Percentiles rank a stretch among this genome's conserved stretches.
Conservation (phyloP, 768 basidiomycete species). For the Leccinum sublutescens region DNA sequence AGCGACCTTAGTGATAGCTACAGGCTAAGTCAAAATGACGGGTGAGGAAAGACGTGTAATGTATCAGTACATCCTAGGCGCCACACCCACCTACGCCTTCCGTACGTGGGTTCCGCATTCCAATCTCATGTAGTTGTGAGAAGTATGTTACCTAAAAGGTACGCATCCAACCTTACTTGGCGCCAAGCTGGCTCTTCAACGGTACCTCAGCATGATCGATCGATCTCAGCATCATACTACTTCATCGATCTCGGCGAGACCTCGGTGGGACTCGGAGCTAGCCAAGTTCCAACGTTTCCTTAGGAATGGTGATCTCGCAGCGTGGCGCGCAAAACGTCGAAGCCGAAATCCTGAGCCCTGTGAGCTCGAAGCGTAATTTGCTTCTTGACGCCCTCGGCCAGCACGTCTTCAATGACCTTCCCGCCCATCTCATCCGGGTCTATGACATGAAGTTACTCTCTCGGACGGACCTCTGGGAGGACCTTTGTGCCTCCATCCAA, state of each 20-base stretch:
- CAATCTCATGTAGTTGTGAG: no score
- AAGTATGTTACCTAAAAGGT: no score
- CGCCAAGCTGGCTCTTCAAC: no score
- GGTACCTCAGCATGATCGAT: not conserved
- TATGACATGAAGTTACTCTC: conserved; percentile 12
- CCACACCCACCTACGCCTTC: no score
- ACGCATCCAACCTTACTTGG: no score
- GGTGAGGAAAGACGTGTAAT: not conserved
- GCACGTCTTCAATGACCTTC: conserved; percentile 16
- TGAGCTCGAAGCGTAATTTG: conserved; percentile 3
- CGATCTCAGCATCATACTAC: not conserved
- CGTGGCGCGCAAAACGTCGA: not conserved
- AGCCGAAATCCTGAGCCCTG: not conserved
- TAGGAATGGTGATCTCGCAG: not conserved
- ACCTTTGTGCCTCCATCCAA: not conserved
- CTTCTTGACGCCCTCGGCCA: conserved; percentile 11
- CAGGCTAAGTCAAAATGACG: not conserved
- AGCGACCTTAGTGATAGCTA: not conserved
- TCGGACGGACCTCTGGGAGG: conserved; percentile 14
- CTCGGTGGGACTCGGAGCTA: not conserved
- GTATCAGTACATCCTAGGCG: no score
- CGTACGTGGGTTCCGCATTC: no score
- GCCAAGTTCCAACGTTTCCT: not conserved
- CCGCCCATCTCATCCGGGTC: conserved; percentile 13
- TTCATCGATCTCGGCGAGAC: not conserved